Base-by-base conservation (phyloP, 257 asterid genomes). In the Ilex aquifolium region DNA sequence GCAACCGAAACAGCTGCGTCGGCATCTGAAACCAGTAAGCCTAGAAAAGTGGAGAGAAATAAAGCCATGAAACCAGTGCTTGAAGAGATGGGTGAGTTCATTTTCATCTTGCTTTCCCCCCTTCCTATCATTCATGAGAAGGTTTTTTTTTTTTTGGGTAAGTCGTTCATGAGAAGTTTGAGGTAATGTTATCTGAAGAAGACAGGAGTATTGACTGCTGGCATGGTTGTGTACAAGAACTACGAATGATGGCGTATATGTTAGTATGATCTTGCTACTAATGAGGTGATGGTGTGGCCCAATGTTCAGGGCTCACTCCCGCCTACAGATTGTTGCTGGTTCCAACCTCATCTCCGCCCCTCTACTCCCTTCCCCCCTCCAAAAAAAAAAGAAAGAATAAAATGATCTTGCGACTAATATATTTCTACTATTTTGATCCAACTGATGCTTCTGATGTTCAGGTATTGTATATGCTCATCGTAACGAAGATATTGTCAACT, bases 391-490 rank as follows among this genome's bases (percentile, higher is more conserved):
- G 17, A 49, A 12, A 12, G 10, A 49, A 49, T 6, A 15, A 4
- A 11, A 11, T 49, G 4, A 49, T 49, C 4, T 4, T 49, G 17
- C 4, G 5, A 49, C 14, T 3, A 6, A 49, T 36, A 36, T 36
- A 36, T 36, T 4, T 36, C 42, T 36, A 36, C 42, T 36, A 36
- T 62, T 58, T 54, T 30, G 31, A 57, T 58, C 31, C 15, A 63
- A 17, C 14, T 5, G 30, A 44, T 6, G 39, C 32, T 31, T 59
- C 53, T 61, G 58, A 54, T 51, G 30, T 70, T 36, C 72, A 92
- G 98, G 97, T 69, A 85, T 79, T 58, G 95, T 89, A 56, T 92
- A 92, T 72, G 86, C 90, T 54, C 96, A 92, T 66, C 95, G 99
- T 40, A 87, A 89, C 55, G 95, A 85, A 76, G 91, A 85, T 77